Percentiles rank a stretch among this genome's conserved stretches.
Evolutionary conservation across 2,329 filamentous ascomycete genomes (phyloP).

Genomic region (Rachicladosporium sp.): DNA sequence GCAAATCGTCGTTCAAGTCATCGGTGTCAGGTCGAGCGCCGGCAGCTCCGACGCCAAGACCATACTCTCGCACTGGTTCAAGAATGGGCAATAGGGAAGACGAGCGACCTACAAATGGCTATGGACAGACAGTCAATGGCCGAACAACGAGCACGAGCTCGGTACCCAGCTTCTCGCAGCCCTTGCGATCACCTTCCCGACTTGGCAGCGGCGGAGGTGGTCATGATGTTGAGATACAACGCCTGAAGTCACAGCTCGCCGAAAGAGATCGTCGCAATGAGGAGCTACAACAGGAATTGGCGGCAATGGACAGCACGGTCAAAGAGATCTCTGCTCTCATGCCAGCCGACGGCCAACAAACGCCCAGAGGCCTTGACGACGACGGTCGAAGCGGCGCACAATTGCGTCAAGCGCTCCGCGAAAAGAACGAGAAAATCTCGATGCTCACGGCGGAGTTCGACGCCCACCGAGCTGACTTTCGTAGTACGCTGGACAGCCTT

Average conservation of each 20-base stretch:
- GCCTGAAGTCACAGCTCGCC: constrained; percentile 60
- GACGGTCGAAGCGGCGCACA: constrained; percentile 32
- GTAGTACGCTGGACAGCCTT: constrained; percentile 90
- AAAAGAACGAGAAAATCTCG: constrained; percentile 95
- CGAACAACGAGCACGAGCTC: constrained; percentile 20
- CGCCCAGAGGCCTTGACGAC: constrained; percentile 26
- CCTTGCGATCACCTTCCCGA: constrained; percentile 25
- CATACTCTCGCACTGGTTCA: constrained; percentile 37
- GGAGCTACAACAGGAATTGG: constrained; percentile 69
- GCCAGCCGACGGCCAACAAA: constrained; percentile 35
- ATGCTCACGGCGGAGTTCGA: constrained; percentile 92
- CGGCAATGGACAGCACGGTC: constrained; percentile 81
- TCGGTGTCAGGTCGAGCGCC: constrained; percentile 43
- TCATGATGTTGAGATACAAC: constrained; percentile 58
- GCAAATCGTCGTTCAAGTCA: constrained; percentile 16
- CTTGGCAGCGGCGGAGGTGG: constrained; percentile 20
- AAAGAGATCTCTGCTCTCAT: constrained; percentile 70
- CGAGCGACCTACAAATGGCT: constrained; percentile 9
- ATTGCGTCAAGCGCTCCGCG: constrained; percentile 68
- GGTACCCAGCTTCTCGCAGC: constrained; percentile 27
- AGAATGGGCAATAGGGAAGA: constrained; percentile 30
- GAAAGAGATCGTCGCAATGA: constrained; percentile 79
- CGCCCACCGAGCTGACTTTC: constrained; percentile 84
- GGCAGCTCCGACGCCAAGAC: constrained; percentile 28
- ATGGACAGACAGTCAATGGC: constrained; percentile 21